Evolutionary conservation across 2,329 filamentous ascomycete genomes (phyloP).

Genomic region (Periconia sp.): DNA sequence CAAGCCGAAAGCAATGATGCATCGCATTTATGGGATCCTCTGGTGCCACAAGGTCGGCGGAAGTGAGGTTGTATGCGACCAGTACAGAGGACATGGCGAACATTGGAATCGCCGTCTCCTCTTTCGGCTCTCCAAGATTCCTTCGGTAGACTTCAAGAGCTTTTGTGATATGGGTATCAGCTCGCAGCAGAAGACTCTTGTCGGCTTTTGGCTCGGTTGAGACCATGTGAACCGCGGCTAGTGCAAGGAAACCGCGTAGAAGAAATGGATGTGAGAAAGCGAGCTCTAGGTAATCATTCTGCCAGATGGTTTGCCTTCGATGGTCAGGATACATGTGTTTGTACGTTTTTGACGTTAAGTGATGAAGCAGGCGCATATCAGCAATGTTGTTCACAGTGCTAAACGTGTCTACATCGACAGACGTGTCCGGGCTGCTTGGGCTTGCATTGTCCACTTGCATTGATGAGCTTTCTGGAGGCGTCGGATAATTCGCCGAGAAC

Average conservation of each 20-base stretch:
- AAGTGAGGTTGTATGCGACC: constrained; percentile 37
- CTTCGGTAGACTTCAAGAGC: constrained; percentile 30
- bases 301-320: constrained; percentile 19
- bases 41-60: constrained; percentile 31
- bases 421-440: too few species aligned
- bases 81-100: constrained; percentile 35
- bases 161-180: constrained; percentile 34
- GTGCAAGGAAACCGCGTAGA: constrained; percentile 35
- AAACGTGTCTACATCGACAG: background rate
- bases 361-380: constrained; percentile 35
- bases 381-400: constrained; percentile 29
- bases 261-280: constrained; percentile 36
- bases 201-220: constrained; percentile 23
- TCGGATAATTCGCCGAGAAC: constrained; percentile 20
- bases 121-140: constrained; percentile 25
- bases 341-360: constrained; percentile 32
- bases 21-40: constrained; percentile 35
- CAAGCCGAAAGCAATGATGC: constrained; percentile 36
- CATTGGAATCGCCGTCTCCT: constrained; percentile 32
- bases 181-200: constrained; percentile 29
- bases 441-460: too few species aligned
- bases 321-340: constrained; percentile 25
- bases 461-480: constrained; percentile 18
- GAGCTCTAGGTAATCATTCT: constrained; percentile 26
- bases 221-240: constrained; percentile 36